These are phyloP conservation scores for Phytomonas serpens DNA, from an alignment of 208 protist species.

Conservation along the genomic window DNA sequence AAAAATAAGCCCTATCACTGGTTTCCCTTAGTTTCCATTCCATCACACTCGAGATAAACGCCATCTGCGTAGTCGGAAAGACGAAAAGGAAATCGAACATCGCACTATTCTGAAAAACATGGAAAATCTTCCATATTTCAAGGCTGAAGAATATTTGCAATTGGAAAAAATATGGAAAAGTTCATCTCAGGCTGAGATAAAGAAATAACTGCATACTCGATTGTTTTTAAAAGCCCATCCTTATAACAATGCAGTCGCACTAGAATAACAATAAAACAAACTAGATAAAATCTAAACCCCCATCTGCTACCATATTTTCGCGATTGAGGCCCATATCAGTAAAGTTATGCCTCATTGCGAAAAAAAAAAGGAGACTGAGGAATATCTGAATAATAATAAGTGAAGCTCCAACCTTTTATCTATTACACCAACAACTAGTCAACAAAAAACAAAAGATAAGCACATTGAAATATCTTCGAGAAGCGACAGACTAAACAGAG, in stretches of 20 bases:
- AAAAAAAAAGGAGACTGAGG: background rate
- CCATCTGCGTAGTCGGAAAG: background rate
- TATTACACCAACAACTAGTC: background rate
- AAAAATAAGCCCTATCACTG: background rate
- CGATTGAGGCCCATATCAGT: background rate
- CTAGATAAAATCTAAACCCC: constrained; percentile 2
- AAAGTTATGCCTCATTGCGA: background rate
- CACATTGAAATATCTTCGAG: background rate
- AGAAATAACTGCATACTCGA: background rate
- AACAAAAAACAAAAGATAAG: constrained; percentile 1
- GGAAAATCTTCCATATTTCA: background rate
- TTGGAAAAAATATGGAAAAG: background rate
- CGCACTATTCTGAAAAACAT: background rate
- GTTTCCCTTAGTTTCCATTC: background rate
- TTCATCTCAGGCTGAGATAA: background rate
- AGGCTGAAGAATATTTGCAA: background rate
- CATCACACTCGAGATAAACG: background rate
- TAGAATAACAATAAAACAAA: constrained; percentile 4
- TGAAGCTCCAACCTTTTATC: constrained; percentile 1
- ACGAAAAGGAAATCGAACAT: constrained; percentile 5
- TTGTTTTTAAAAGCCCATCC: constrained; percentile 6
- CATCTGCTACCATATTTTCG: background rate
- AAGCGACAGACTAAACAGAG: constrained; percentile 13
- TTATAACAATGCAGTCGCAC: background rate
- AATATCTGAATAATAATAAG: background rate